Base-by-base conservation (phyloP, 2,329 filamentous ascomycete genomes). In the Cyphellophora europaea region DNA sequence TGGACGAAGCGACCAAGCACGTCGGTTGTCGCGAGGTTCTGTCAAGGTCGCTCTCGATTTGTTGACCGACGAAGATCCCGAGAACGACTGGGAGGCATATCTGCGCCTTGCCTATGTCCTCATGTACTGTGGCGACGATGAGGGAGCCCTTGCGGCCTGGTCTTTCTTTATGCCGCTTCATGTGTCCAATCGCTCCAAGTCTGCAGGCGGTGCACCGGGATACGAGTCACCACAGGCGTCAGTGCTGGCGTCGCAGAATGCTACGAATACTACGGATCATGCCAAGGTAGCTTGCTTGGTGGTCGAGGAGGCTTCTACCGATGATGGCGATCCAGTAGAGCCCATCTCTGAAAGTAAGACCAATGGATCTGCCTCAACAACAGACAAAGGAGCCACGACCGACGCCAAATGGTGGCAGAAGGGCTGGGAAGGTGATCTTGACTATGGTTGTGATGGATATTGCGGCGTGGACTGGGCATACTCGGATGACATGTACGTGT, bases 401-500 rank as follows among this genome's bases (percentile, higher is more conserved):
- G n/a, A 8, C n/a, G n/a, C 21, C n/a, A 8, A 25, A 8, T 8
- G 8, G n/a, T 8, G 21, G 8, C 21, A 8, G 21, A 25, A 25
- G 21, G 21, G 21, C 8, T n/a, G 8, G 21, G 21, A 30, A 12
- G 44, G 44, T 4, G 19, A 30, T 6, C 17, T 45, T 6, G 11
- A 11, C 12, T 19, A 38, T 21, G 11, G 14, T 11, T 48, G 46
- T n/a, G 40, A 44, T 27, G 42, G 42, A 5, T 8, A 8, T 12
- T 49, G 46, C 19, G 27, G 35, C 8, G 30, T 14, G 23, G 30
- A 17, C 11, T 55, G 47, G 49, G 31, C 33, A 11, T 42, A 40
- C n/a, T 48, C 51, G 6, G 42, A 49, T 19, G 45, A 53, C 15
- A 45, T 55, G 33, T 49, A 50, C 35, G 45, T 44, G 32, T 54